Conservation (phyloP, 139 green algal genomes). For the Chlamydomonas schloesseri region DNA sequence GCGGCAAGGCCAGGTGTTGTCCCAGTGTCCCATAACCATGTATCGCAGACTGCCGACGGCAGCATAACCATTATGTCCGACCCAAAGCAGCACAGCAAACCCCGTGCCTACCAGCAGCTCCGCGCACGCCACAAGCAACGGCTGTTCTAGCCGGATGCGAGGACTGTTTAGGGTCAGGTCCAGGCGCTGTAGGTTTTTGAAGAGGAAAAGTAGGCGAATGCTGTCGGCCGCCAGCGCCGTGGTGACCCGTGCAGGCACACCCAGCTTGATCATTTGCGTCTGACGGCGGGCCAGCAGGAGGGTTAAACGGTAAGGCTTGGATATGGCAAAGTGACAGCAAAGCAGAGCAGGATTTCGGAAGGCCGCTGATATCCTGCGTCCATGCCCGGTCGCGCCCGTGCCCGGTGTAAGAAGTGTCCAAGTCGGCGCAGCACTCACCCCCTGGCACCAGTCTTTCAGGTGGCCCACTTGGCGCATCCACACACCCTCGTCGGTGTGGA, state of each 20-base stretch:
- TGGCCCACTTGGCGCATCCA: conserved; percentile 32
- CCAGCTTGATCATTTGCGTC: not conserved
- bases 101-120: conserved; percentile 17
- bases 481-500: conserved; percentile 17
- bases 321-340: not conserved
- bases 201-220: conserved; percentile 22
- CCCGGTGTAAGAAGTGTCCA: too few relatives aligned
- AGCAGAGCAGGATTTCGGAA: too few relatives aligned
- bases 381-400: too few relatives aligned
- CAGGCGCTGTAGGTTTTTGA: conserved; percentile 3
- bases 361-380: too few relatives aligned
- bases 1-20: not conserved
- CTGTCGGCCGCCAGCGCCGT: not conserved
- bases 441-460: conserved; percentile 20
- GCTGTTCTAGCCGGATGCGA: not conserved
- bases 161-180: conserved; percentile 1
- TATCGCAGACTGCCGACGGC: too few relatives aligned
- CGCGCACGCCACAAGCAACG: conserved; percentile 11
- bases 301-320: not conserved
- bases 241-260: not conserved
- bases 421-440: too few relatives aligned
- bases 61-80: not conserved
- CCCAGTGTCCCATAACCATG: too few relatives aligned
- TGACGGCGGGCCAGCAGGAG: too few relatives aligned
- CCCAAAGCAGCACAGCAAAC: too few relatives aligned